Evolutionary conservation across 208 protist species (phyloP).

Genomic region (Acanthamoeba castellanii): DNA sequence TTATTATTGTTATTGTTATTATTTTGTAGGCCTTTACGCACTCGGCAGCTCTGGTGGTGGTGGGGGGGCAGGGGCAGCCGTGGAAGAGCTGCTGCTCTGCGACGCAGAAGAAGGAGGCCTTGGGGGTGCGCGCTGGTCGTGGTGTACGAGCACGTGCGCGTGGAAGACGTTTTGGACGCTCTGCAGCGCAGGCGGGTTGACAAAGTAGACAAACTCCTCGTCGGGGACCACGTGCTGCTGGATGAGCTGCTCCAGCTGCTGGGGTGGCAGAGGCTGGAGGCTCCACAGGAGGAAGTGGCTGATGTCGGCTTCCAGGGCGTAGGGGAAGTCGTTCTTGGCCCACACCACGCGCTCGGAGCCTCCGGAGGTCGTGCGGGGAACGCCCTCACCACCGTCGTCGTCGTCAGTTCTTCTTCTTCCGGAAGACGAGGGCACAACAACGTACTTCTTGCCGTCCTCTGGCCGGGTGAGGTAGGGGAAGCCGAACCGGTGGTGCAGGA

Average conservation of each 20-base stretch:
- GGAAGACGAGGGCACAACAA: neutral
- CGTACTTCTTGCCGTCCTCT: slow-evolving; percentile 9
- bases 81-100: neutral
- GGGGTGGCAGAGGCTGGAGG: neutral
- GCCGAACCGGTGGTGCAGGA: slow-evolving; percentile 4
- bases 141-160: slow-evolving; percentile 32
- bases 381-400: neutral
- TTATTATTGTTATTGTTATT: too few relatives aligned
- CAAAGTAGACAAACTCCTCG: slow-evolving; percentile 29
- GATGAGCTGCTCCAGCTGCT: neutral
- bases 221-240: neutral
- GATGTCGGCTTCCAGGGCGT: slow-evolving; percentile 15
- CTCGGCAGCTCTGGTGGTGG: too few relatives aligned
- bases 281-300: slow-evolving; percentile 43
- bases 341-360: neutral
- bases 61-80: too few relatives aligned
- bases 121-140: neutral
- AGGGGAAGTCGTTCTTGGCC: slow-evolving; percentile 46
- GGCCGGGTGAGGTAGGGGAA: neutral
- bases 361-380: neutral
- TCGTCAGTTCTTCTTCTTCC: neutral
- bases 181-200: slow-evolving; percentile 35
- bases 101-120: neutral
- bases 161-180: slow-evolving; percentile 19
- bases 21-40: too few relatives aligned